Evolutionary conservation across 208 protist genomes (phyloP), one percentile per base, ranked within the genome.

Genomic region (Acanthamoeba triangularis): DNA sequence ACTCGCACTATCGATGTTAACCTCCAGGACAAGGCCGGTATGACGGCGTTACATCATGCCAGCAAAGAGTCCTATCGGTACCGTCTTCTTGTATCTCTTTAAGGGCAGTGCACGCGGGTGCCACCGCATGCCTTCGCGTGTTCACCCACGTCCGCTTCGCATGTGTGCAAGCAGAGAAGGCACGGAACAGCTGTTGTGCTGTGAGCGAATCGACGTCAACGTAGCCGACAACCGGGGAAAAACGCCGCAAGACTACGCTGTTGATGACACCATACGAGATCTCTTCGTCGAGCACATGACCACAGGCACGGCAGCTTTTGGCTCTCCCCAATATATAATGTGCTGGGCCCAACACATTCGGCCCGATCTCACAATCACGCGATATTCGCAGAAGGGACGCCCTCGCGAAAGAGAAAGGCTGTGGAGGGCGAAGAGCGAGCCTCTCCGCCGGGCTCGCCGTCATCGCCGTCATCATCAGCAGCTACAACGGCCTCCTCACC

Each of bases 231-330:
- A 13, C 6, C 33, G 69, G 69, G 69, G 69, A 33, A 78, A 78
- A 47, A 41, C 69, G 16, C 25, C 69, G 33, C 69, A 78, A n/a
- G 69, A 78, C 69, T 78, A 78, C n/a, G 33, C 47, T 11, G n/a
- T 30, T 0, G 69, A 78, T 41, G 69, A 78, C 69, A 78, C 69
- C 30, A 78, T 78, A 78, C 69, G 69, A 2, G 69, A 78, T 6
- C n/a, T 78, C n/a, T 78, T 78, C 28, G 33, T 78, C 16, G 69
- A 78, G 33, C 33, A 44, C 69, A 78, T 78, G 14, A 78, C 69
- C 33, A n/a, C 69, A 78, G 69, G 69, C 47, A 23, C 28, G 23
- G 35, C 33, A 28, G 61, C 41, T 47, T 47, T 47, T 8, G 61
- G 61, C 25, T 67, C 18, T 3, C 8, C 28, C 41, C 41, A 3